Percentiles rank a stretch among this genome's conserved stretches.
Evolutionary conservation across 2,329 filamentous ascomycete species (phyloP).

Genomic region (Alternaria conjuncta): DNA sequence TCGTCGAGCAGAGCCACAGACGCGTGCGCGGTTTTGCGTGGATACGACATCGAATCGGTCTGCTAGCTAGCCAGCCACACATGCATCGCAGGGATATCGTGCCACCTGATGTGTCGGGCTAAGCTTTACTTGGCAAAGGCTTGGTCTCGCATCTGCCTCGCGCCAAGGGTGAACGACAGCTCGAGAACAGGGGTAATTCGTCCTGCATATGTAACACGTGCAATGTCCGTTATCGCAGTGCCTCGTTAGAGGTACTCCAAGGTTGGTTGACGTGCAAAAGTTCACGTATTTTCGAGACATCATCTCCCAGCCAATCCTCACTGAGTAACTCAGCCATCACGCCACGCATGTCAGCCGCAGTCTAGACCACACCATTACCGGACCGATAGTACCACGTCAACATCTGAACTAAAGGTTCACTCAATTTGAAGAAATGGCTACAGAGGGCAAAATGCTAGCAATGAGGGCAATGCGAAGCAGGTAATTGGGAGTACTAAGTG

Average conservation of each 20-base stretch:
- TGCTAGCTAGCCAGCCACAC: not conserved
- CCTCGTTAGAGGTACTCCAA: not conserved
- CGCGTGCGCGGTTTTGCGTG: not conserved
- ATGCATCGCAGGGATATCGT: not conserved
- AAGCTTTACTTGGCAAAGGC: conserved; percentile 34
- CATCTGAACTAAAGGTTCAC: not conserved
- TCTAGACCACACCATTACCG: not conserved
- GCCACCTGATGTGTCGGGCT: conserved; percentile 4
- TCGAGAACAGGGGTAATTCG: not conserved
- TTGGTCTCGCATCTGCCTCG: conserved; percentile 14
- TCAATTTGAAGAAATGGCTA: not conserved
- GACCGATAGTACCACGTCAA: not conserved
- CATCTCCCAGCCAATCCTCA: not conserved
- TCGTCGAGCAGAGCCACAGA: not conserved
- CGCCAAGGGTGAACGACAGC: not conserved
- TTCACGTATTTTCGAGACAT: not conserved
- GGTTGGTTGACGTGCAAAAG: not conserved
- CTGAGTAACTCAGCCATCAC: not conserved
- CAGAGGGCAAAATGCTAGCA: not conserved
- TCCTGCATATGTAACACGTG: not conserved
- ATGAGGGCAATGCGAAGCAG: not conserved
- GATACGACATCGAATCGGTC: not conserved
- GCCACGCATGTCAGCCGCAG: not conserved
- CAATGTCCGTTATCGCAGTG: not conserved
- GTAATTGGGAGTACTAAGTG: not conserved